Conservation (phyloP, 1,284 basidiomycete species). For the Calocybe gambosa region DNA sequence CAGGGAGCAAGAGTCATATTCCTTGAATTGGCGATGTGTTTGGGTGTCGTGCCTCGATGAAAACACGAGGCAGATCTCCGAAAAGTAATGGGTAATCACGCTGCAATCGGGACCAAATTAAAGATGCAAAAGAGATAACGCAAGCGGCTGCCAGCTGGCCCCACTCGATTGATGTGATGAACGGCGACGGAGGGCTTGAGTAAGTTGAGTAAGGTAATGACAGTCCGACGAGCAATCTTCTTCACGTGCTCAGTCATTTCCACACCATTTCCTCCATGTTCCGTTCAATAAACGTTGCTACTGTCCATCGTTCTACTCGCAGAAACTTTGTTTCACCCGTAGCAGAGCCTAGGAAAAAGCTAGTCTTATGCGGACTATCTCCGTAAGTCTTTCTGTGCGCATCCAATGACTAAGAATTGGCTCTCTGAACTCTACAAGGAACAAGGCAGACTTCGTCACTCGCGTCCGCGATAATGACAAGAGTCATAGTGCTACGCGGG, state of each 20-base stretch:
- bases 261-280: slow-evolving; percentile 26
- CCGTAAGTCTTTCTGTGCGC: neutral
- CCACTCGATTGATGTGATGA: neutral
- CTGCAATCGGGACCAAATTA: slow-evolving; percentile 14
- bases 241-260: neutral
- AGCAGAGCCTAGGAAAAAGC: slow-evolving; percentile 55
- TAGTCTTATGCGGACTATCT: slow-evolving; percentile 16
- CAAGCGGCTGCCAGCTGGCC: neutral
- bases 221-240: too few relatives aligned
- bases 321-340: slow-evolving; percentile 58
- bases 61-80: slow-evolving; percentile 41
- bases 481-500: too few relatives aligned
- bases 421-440: neutral
- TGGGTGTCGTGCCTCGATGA: slow-evolving; percentile 30
- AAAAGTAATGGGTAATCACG: slow-evolving; percentile 6
- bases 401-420: neutral
- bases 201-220: too few relatives aligned
- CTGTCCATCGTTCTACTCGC: slow-evolving; percentile 18
- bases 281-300: slow-evolving; percentile 24
- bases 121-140: slow-evolving; percentile 8
- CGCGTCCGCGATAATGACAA: too few relatives aligned
- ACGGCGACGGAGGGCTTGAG: neutral
- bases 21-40: slow-evolving; percentile 21
- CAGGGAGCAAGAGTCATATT: slow-evolving; percentile 30
- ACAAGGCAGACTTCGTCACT: neutral